Base-by-base conservation (phyloP, 495 filamentous ascomycete species). In the Bryoglossum gracile region DNA sequence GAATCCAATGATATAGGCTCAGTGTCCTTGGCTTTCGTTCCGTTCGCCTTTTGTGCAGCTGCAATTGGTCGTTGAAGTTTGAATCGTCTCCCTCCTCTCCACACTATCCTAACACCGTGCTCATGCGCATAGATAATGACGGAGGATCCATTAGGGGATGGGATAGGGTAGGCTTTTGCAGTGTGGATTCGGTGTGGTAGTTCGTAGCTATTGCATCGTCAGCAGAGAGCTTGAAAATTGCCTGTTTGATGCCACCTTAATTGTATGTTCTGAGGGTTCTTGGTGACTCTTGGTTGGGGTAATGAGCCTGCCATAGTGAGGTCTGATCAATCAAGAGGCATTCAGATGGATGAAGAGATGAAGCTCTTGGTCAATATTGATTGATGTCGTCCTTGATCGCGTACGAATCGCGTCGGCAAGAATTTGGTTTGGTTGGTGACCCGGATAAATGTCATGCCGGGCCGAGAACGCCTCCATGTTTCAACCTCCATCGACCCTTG, bases 41-140 rank as follows among this genome's bases (percentile, higher is more conserved):
- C 69, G 16, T 62, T 67, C 23, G 54, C 28, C 32, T 50, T 58
- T 21, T 48, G 19, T 3, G 52, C 16, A 1, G 40, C 65, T 65
- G 48, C 38, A 62, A 56, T 42, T 81, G 79, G 43, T 65, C 63
- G 36, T 25, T 65, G 43, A 14, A 65, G 54, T 45, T 83, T 82
- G 49, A 88, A 80, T 16, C 73, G 67, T 22, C 69, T 74, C 17
- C 89, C 89, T 48, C 88, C 89, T 59, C 84, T 74, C 89, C 89
- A 95, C 19, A 89, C 55, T 19, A 94, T 64, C 32, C 80, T 82
- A 23, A 94, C 47, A 19, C 89, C 89, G 60, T 78, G 81, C 28
- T 88, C 82, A 52, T 92, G 82, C 45, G 83, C 88, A 61, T 92
- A 91, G 23, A 94, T 59, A 43, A 94, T 75, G 59, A 95, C 76